Conservation (phyloP, 2,329 filamentous ascomycete genomes). For the Aspergillus udagawae region DNA sequence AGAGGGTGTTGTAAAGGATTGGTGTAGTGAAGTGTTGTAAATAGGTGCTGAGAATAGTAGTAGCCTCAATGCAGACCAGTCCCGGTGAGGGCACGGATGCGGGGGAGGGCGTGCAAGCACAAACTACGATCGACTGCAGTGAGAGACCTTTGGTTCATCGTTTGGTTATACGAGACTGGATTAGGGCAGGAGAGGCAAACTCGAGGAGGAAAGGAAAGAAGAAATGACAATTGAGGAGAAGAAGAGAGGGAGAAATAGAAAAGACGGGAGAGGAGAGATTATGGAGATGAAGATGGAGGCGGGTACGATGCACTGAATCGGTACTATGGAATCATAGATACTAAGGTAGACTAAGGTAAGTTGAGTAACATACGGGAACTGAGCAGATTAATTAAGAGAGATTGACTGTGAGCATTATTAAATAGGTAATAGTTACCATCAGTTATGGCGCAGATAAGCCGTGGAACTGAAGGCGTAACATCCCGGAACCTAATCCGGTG, state of each 20-base stretch:
- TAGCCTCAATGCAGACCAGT: conserved; percentile 25
- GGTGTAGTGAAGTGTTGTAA: neutral
- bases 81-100: conserved; percentile 29
- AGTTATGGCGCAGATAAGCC: neutral
- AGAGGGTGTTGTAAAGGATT: neutral
- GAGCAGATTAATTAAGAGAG: neutral
- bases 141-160: conserved; percentile 24
- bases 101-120: conserved; percentile 31
- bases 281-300: neutral
- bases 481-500: conserved; percentile 14
- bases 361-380: neutral
- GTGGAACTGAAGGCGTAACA: conserved; percentile 9
- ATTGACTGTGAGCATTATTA: neutral
- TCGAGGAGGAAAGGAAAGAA: conserved; percentile 2
- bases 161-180: conserved; percentile 11
- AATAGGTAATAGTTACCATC: neutral
- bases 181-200: neutral
- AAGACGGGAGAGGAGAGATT: neutral
- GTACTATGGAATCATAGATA: neutral
- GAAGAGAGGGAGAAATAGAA: neutral
- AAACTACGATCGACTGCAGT: conserved; percentile 17
- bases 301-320: neutral
- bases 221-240: neutral
- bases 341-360: neutral
- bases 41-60: neutral